Conservation (phyloP, 2,329 filamentous ascomycete genomes). For the Madurella fahalii region DNA sequence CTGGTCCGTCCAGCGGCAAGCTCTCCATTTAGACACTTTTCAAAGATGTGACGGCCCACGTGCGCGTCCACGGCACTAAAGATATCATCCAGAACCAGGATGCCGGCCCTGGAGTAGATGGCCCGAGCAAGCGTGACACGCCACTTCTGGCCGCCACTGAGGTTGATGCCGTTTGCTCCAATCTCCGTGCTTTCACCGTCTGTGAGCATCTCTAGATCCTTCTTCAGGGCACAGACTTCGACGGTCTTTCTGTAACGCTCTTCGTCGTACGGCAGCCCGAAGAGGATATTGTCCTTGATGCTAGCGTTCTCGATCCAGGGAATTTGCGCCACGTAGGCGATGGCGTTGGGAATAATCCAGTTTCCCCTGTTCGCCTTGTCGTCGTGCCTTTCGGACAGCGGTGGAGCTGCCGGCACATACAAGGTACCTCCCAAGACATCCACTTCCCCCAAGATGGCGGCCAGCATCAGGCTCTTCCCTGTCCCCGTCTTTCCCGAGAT, state of each 20-base stretch:
- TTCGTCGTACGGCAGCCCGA: slow-evolving; percentile 66
- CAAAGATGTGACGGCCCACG: slow-evolving; percentile 74
- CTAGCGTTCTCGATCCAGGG: slow-evolving; percentile 84
- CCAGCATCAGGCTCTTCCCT: slow-evolving; percentile 72
- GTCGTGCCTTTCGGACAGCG: slow-evolving; percentile 55
- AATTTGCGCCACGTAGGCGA: slow-evolving; percentile 74
- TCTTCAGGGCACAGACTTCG: slow-evolving; percentile 67
- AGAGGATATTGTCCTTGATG: slow-evolving; percentile 73
- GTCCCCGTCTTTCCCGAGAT: slow-evolving; percentile 74
- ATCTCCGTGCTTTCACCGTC: slow-evolving; percentile 79
- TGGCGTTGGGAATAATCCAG: slow-evolving; percentile 65
- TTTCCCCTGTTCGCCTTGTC: slow-evolving; percentile 56
- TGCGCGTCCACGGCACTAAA: slow-evolving; percentile 81
- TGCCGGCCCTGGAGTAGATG: slow-evolving; percentile 72
- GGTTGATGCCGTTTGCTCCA: slow-evolving; percentile 77
- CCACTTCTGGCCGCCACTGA: slow-evolving; percentile 82
- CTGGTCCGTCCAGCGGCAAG: slow-evolving; percentile 66
- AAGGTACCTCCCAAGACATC: slow-evolving; percentile 63
- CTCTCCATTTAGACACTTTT: slow-evolving; percentile 68
- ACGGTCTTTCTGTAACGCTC: slow-evolving; percentile 68
- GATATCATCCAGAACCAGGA: slow-evolving; percentile 77
- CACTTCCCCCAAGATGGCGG: slow-evolving; percentile 70
- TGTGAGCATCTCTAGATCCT: slow-evolving; percentile 70
- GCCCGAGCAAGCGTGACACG: slow-evolving; percentile 75
- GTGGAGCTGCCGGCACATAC: slow-evolving; percentile 48